Evolutionary conservation across 148 eudicot species (phyloP), one percentile per base, ranked within the genome.

Genomic region (Oxyria digyna): DNA sequence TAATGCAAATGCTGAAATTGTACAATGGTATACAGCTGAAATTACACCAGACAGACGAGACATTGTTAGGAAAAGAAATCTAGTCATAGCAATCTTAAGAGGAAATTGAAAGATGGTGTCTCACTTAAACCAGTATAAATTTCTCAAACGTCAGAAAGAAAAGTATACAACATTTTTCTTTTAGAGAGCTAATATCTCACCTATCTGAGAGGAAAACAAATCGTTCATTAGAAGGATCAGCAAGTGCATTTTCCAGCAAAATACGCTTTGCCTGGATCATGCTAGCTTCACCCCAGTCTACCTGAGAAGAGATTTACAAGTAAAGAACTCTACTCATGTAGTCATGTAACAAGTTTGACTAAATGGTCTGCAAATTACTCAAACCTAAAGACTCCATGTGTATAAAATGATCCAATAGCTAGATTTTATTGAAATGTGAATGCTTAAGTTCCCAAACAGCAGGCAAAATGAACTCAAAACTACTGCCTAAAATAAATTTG

Each of bases 281-380:
- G 84, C 75, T 86, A 64, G 95, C 85, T 81, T 72, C 91, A 76
- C 95, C 95, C 95, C 95, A 88, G 71, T 84, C 88, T 79, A 88
- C 85, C 95, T 88, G 81, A 69, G 67, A 73, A 77, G 26, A n/a
- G n/a, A n/a, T n/a, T n/a, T n/a, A n/a, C n/a, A n/a, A n/a, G n/a
- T n/a, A 18, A 49, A 35, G 41, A 4, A 38, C 9, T 38, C 41
- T 38, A 38, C 38, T 35, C 3, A 35, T 35, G 57, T 49, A 49
- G 18, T 48, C 54, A 21, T 52, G 29, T 24, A 6, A 52, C 14
- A 52, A 52, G 59, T 52, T 52, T 52, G 14, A 52, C 29, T 52
- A 55, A 12, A 54, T 54, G 62, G 6, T 54, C 9, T 33, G 57
- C 4, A 50, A 50, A 5, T 50, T 17, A 6, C 21, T 10, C 1